phyloP scores from a whole-genome alignment of 139 green algal species.

The Ettlia oleoabundans region DNA sequence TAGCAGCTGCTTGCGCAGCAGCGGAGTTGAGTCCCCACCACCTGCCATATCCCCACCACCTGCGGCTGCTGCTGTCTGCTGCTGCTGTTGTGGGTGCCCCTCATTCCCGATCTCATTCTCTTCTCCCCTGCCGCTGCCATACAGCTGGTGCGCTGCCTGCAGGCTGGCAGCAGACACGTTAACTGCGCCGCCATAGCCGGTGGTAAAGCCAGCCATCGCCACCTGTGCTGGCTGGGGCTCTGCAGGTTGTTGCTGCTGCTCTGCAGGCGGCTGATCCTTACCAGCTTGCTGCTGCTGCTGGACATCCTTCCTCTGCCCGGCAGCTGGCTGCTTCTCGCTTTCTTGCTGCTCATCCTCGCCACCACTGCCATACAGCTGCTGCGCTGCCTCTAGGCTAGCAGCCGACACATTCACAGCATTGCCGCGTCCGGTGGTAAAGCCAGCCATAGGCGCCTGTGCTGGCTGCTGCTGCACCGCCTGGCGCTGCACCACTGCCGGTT shows the following conservation, averaged over 20 bases:
- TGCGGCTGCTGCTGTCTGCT: background rate
- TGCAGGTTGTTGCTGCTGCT: background rate
- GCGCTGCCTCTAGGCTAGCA: background rate
- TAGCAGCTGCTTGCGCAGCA: conserved; percentile 27
- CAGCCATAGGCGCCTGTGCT: background rate
- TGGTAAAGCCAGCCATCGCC: background rate
- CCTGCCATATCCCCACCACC: background rate
- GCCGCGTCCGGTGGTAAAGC: background rate
- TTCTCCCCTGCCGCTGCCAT: too few relatives aligned
- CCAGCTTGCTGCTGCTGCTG: background rate
- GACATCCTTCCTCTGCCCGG: too few relatives aligned
- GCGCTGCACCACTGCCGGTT: background rate
- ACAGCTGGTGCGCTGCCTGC: background rate
- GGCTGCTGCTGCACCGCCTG: background rate
- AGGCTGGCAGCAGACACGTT: background rate
- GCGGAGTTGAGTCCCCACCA: background rate
- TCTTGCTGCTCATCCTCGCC: background rate
- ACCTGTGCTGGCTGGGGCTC: background rate
- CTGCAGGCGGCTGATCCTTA: background rate
- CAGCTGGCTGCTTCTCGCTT: too few relatives aligned
- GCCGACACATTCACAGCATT: background rate
- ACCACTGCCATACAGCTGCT: background rate
- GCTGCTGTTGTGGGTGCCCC: background rate
- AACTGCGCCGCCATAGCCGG: background rate
- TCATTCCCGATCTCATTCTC: background rate